Conservation (phyloP, 805 yeast species). For the Cyberlindnera saturnus region DNA sequence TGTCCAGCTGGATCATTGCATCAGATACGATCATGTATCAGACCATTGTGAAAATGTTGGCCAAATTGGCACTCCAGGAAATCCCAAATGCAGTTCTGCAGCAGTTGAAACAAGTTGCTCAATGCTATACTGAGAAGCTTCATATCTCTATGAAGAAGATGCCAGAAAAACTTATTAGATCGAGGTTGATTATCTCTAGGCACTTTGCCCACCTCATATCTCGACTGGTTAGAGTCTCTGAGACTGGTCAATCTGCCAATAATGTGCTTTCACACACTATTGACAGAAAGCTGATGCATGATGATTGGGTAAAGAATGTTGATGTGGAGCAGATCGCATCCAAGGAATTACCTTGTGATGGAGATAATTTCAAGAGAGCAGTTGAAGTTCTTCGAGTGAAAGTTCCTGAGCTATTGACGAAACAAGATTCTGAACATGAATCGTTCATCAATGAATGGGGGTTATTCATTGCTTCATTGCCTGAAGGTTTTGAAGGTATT, state of each 20-base stretch:
- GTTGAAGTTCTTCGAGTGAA: conserved; percentile 31
- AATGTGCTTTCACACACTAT: conserved; percentile 36
- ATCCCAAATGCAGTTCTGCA: conserved; percentile 51
- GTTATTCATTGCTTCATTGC: conserved; percentile 34
- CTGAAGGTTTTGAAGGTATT: conserved; percentile 40
- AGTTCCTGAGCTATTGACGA: conserved; percentile 27
- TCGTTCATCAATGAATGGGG: conserved; percentile 25
- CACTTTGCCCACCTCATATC: conserved; percentile 47
- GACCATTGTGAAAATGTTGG: conserved; percentile 49
- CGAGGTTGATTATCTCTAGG: conserved; percentile 48
- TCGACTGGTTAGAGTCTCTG: conserved; percentile 48
- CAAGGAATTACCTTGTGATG: conserved; percentile 47
- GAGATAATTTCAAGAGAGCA: conserved; percentile 27
- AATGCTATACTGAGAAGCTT: conserved; percentile 41
- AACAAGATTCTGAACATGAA: conserved; percentile 8
- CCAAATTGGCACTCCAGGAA: conserved; percentile 52
- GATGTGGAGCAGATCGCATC: conserved; percentile 39
- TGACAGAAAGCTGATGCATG: conserved; percentile 45
- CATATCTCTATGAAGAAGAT: conserved; percentile 35
- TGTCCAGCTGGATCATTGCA: conserved; percentile 56
- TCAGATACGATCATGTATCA: conserved; percentile 63
- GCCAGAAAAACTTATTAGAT: conserved; percentile 43
- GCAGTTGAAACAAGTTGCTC: conserved; percentile 49
- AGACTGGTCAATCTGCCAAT: conserved; percentile 45
- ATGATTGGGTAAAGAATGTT: conserved; percentile 50